Evolutionary conservation across 2,329 filamentous ascomycete genomes (phyloP).

Genomic region (Ascochyta clinopodiicola): DNA sequence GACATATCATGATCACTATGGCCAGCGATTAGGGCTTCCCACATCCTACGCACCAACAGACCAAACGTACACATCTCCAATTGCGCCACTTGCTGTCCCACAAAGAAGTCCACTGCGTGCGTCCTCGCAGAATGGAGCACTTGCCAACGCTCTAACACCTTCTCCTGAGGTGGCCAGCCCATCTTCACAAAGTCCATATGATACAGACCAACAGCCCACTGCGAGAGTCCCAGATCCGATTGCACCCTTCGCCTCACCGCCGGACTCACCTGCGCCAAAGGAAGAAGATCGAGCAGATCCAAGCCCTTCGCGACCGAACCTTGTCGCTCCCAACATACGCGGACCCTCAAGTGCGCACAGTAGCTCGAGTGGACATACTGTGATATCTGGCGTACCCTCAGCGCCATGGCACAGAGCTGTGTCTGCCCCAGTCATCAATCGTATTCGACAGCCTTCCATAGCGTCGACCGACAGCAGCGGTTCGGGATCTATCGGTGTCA

Average conservation of each 20-base stretch:
- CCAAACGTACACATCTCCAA: conserved; percentile 13
- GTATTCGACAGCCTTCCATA: conserved; percentile 22
- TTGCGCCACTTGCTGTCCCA: conserved; percentile 24
- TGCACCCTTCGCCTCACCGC: conserved; percentile 8
- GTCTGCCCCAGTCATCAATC: conserved; percentile 2
- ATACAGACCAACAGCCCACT: neutral
- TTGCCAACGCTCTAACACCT: neutral
- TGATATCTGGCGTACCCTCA: conserved; percentile 3
- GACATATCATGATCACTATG: conserved; percentile 3
- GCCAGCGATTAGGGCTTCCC: neutral
- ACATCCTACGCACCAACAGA: conserved; percentile 12
- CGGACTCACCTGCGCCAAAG: neutral
- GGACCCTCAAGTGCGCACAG: conserved; percentile 11
- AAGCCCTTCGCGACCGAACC: neutral
- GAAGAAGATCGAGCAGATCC: neutral
- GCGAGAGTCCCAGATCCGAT: conserved; percentile 2
- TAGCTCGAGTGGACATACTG: conserved; percentile 12
- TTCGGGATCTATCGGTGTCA: conserved; percentile 22
- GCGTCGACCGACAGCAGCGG: conserved; percentile 27
- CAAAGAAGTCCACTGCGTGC: conserved; percentile 10
- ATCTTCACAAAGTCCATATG: neutral
- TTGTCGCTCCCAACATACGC: neutral
- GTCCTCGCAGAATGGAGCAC: neutral
- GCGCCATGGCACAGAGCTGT: conserved; percentile 6
- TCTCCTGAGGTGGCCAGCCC: neutral